A percentile compares a stretch with the other conserved stretches of the same genome.
Conservation (phyloP, 441 rosid species). For the Pelargonium cotyledonis region DNA sequence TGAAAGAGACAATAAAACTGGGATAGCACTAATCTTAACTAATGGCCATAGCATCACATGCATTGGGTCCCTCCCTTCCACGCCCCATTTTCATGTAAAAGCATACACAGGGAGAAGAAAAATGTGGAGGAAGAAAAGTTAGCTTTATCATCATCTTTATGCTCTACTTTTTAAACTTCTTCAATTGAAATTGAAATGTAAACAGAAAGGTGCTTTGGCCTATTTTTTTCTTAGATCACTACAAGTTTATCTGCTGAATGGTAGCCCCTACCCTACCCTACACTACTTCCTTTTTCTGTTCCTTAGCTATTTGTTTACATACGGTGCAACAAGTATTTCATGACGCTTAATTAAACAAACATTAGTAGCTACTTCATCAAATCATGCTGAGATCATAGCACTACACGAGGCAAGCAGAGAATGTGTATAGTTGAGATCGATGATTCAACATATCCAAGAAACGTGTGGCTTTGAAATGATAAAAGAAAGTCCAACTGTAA, state of each 20-base stretch:
- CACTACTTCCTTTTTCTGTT: background rate
- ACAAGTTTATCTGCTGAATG: background rate
- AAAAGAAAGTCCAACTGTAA: background rate
- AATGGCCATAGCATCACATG: background rate
- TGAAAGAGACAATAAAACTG: too few relatives aligned
- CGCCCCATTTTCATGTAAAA: background rate
- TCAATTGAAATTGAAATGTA: background rate
- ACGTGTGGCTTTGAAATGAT: background rate
- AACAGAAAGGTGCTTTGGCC: background rate
- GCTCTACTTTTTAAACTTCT: too few relatives aligned
- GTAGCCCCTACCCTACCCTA: background rate
- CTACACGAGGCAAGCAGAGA: background rate
- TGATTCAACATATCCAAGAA: background rate
- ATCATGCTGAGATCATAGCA: background rate
- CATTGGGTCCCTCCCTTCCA: background rate
- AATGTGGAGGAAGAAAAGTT: background rate
- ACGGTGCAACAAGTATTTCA: background rate
- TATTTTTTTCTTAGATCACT: too few relatives aligned
- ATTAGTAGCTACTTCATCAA: background rate
- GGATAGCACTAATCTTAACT: too few relatives aligned
- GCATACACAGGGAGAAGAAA: background rate
- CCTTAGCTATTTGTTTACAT: background rate
- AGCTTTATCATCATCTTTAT: background rate
- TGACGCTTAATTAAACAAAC: background rate
- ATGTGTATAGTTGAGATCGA: background rate